phyloP scores from a whole-genome alignment of 2,329 filamentous ascomycete genomes.

The Fusarium keratoplasticum region DNA sequence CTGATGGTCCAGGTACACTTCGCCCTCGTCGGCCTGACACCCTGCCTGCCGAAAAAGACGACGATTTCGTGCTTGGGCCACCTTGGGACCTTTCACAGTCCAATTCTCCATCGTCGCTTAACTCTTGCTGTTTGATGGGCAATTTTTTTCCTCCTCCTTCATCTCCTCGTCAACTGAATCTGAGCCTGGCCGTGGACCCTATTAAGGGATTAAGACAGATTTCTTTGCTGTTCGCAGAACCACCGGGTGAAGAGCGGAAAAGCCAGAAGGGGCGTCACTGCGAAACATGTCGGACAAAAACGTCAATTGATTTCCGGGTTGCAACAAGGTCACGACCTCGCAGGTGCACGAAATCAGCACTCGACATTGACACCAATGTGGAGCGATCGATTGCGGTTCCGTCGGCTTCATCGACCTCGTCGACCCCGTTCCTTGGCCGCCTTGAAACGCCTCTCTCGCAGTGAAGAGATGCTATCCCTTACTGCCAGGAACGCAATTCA shows the following conservation, averaged over 20 bases:
- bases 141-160: background rate
- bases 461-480: constrained; percentile 1
- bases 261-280: background rate
- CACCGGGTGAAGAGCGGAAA: background rate
- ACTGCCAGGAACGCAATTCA: constrained; percentile 27
- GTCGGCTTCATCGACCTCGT: background rate
- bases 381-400: constrained; percentile 7
- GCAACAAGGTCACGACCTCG: constrained; percentile 22
- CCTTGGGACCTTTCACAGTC: background rate
- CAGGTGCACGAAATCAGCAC: constrained; percentile 29
- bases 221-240: background rate
- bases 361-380: constrained; percentile 12
- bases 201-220: background rate
- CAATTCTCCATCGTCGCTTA: background rate
- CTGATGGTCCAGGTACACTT: constrained; percentile 18
- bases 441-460: background rate
- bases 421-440: background rate
- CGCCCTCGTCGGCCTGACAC: background rate
- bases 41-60: constrained; percentile 5
- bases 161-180: constrained; percentile 5
- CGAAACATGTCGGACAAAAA: constrained; percentile 21
- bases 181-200: background rate
- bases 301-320: constrained; percentile 27
- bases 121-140: constrained; percentile 1
- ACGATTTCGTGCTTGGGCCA: constrained; percentile 15